Percentiles rank a stretch among this genome's conserved stretches.
Conservation (phyloP, 306 rosid species). For the Trifolium dubium region DNA sequence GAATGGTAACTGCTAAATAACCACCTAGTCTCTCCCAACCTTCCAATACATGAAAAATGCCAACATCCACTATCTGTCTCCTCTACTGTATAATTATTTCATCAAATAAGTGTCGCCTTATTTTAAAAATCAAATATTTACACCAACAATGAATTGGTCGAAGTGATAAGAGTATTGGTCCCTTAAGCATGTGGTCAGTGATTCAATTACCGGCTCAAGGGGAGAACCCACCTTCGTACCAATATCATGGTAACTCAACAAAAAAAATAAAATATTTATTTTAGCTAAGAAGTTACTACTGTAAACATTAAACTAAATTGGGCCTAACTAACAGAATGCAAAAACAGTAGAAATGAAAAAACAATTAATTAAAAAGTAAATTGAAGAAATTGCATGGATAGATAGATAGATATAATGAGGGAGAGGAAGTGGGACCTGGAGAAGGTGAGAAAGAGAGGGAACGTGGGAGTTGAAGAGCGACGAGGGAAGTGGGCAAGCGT, state of each 20-base stretch:
- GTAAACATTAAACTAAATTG: not conserved
- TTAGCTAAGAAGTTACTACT: not conserved
- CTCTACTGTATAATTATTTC: not conserved
- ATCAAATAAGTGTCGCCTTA: not conserved
- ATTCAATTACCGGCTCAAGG: too few relatives aligned
- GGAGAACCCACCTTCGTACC: too few relatives aligned
- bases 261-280: too few relatives aligned
- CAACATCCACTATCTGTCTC: not conserved
- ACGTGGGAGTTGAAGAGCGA: slow-evolving; percentile 65
- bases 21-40: not conserved
- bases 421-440: slow-evolving; percentile 45
- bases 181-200: too few relatives aligned
- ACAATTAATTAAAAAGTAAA: not conserved
- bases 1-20: slow-evolving; percentile 5
- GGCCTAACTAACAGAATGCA: not conserved
- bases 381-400: too few relatives aligned
- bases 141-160: too few relatives aligned
- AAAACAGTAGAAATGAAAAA: not conserved
- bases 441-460: slow-evolving; percentile 53
- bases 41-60: not conserved
- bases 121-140: not conserved
- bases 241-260: too few relatives aligned
- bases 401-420: not conserved
- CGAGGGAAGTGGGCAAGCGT: slow-evolving; percentile 65
- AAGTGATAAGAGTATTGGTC: too few relatives aligned